These are phyloP conservation scores for Aspergillus steynii DNA, from an alignment of 495 filamentous ascomycete species.

Conservation along the genomic window DNA sequence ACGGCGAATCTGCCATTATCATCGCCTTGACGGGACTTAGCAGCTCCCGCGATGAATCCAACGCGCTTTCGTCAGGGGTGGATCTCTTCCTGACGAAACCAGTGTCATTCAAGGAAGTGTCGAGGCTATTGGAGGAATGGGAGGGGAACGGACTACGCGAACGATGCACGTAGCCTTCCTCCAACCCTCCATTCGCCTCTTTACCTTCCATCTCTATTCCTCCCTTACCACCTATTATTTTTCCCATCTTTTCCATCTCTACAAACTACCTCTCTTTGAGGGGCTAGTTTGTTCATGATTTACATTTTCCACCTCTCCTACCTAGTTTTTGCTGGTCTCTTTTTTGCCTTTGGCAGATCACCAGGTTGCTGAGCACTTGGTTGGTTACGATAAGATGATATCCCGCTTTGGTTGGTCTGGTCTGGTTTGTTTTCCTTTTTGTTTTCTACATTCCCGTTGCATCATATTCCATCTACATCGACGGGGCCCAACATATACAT, in stretches of 20 bases:
- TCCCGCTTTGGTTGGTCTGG: background rate
- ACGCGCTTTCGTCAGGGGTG: conserved; percentile 66
- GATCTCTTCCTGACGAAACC: conserved; percentile 77
- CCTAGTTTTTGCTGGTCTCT: background rate
- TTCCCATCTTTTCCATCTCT: too few relatives aligned
- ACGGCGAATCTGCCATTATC: conserved; percentile 51
- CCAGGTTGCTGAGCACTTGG: background rate
- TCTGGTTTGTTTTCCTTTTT: too few relatives aligned
- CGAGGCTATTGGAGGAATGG: conserved; percentile 50
- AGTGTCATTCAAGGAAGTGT: conserved; percentile 54
- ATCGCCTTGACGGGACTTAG: conserved; percentile 73
- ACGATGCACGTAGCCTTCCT: conserved; percentile 3
- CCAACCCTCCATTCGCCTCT: background rate
- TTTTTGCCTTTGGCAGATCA: background rate
- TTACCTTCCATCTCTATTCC: background rate
- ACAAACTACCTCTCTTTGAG: too few relatives aligned
- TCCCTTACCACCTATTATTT: background rate
- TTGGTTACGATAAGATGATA: background rate
- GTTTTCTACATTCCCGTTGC: too few relatives aligned
- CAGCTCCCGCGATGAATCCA: conserved; percentile 60
- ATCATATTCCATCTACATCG: background rate
- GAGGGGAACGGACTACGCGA: conserved; percentile 26
- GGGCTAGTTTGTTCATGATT: too few relatives aligned
- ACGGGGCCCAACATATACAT: too few relatives aligned
- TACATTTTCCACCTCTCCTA: too few relatives aligned